Percentiles rank a stretch among this genome's conserved stretches.
phyloP scores from a whole-genome alignment of 2,329 filamentous ascomycete species.

The Exophiala sp. region DNA sequence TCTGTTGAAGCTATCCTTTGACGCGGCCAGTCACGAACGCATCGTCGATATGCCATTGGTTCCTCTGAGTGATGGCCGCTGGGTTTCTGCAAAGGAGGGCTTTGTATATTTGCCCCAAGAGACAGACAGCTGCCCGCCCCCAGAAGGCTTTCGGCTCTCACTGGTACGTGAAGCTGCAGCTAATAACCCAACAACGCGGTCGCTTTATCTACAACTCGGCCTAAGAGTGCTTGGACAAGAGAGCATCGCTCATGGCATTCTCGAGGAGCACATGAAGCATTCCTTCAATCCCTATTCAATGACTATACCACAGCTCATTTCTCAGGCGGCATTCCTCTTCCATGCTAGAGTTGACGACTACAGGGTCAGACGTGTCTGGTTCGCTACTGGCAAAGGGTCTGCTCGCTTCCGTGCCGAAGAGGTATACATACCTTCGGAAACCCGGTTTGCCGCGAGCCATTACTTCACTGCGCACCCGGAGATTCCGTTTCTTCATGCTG shows the following conservation, averaged over 20 bases:
- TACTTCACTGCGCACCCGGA: slow-evolving; percentile 2
- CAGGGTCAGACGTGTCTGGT: slow-evolving; percentile 3
- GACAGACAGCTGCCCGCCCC: background rate
- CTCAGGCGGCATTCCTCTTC: slow-evolving; percentile 4
- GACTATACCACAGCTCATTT: slow-evolving; percentile 1
- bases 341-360: slow-evolving; percentile 3
- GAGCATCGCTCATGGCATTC: background rate
- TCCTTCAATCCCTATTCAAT: background rate
- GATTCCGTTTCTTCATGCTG: slow-evolving; percentile 5
- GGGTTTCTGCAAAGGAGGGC: slow-evolving; percentile 5
- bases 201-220: slow-evolving; percentile 6
- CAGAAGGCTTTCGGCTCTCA: background rate
- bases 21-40: background rate
- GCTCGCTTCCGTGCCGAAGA: slow-evolving; percentile 1
- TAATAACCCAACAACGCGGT: slow-evolving; percentile 2
- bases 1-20: slow-evolving; percentile 4
- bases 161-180: slow-evolving; percentile 6
- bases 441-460: slow-evolving; percentile 2
- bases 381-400: background rate
- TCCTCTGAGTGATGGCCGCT: slow-evolving; percentile 7
- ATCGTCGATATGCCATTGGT: slow-evolving; percentile 4
- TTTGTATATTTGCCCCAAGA: slow-evolving; percentile 4
- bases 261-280: slow-evolving; percentile 1
- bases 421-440: slow-evolving; percentile 2
- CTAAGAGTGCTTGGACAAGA: slow-evolving; percentile 4